Base-by-base conservation (phyloP, 164 flowering plant genomes). In the Chloranthus sessilifolius region DNA sequence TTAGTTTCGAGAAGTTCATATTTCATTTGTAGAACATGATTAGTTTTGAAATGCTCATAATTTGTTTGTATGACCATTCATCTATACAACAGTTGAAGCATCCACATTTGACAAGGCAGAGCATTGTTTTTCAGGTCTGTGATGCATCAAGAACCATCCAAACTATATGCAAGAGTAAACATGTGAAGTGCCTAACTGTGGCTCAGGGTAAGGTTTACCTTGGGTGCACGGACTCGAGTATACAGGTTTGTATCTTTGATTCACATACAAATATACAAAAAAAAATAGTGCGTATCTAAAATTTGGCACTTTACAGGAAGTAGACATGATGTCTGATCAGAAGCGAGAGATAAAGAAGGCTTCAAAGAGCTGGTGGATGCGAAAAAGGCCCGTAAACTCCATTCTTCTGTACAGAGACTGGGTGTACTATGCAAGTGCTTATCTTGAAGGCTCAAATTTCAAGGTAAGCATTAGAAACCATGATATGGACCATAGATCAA, bases 161-260 rank as follows among this genome's bases (percentile, higher is more conserved):
- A 55, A 60, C 64, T 44, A 47, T 76, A 43, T 77, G 66, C 76
- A 78, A 70, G 68, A 70, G 62, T 40, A 81, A 77, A 62, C 59
- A 60, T 9, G 78, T 81, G 48, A 81, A 75, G 52, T 69, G 80
- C 65, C 56, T 76, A 34, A 60, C 52, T 27, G 68, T 68, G 15
- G 53, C 39, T 21, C 74, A 81, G 41, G 79, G 80, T 43, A 83
- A 72, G 61, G 47, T 83, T 37, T 83, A 77, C 41, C 50, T 61
- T 42, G 95, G 95, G 53, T 86, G 90, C 74, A 59, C 11, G 10
- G 86, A 86, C 43, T 79, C 88, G 35, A 81, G 91, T 70, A 74
- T 86, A 57, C 85, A 83, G 88, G 95, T 86, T 27, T n/a, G 67
- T 47, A 27, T 21, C 27, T 29, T 6, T n/a, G n/a, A 43, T 2